phyloP scores from a whole-genome alignment of 495 filamentous ascomycete genomes.

The Neurospora sp. region DNA sequence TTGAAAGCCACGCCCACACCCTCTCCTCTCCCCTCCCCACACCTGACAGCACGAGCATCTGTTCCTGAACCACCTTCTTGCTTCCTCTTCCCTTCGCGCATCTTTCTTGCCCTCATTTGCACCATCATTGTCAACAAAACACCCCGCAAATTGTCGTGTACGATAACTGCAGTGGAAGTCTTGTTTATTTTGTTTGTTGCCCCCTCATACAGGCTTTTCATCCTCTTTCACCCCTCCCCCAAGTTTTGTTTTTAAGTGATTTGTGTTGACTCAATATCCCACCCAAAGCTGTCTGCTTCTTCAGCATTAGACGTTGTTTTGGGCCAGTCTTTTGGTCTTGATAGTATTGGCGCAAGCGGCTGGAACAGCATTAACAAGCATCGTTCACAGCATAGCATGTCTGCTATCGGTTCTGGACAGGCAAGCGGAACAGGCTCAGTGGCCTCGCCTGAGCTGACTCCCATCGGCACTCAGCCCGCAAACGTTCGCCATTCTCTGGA shows the following conservation, averaged over 20 bases:
- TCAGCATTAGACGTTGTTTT: constrained; percentile 73
- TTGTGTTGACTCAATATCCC: constrained; percentile 6
- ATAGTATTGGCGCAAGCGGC: constrained; percentile 38
- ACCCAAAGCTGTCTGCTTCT: constrained; percentile 58
- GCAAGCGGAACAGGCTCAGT: constrained; percentile 21
- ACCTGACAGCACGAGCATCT: neutral
- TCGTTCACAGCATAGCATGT: constrained; percentile 74
- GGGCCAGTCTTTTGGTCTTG: constrained; percentile 54
- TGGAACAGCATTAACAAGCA: constrained; percentile 64
- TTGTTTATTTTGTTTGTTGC: neutral
- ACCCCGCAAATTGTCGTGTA: neutral
- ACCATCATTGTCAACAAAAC: neutral
- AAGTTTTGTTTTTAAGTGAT: constrained; percentile 1
- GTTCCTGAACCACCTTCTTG: neutral
- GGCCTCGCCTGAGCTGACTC: constrained; percentile 26
- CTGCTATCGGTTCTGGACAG: constrained; percentile 44
- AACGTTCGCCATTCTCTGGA: constrained; percentile 46
- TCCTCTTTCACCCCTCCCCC: neutral
- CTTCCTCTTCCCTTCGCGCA: neutral
- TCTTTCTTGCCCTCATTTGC: neutral
- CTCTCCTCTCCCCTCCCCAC: neutral
- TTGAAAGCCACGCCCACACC: neutral
- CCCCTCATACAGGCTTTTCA: neutral
- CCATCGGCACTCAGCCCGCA: constrained; percentile 34
- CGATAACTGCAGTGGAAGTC: neutral